Evolutionary conservation across 345 rosid species (phyloP).

Genomic region (Citrus maxima): DNA sequence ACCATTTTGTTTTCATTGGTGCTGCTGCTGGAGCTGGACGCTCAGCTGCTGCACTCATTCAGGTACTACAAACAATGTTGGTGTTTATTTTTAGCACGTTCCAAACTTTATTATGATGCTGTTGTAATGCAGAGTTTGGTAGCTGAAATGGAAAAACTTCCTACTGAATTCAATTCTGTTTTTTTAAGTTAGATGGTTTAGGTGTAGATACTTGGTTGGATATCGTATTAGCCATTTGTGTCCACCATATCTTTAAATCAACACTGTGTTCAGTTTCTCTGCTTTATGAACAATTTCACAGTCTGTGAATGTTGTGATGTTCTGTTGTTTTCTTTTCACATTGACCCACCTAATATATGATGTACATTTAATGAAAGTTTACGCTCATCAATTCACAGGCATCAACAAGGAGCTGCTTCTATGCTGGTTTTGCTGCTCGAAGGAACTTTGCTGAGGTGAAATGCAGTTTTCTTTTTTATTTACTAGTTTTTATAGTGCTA

Average conservation of each 20-base stretch:
- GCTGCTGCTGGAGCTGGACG: conserved; percentile 93
- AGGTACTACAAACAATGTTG: conserved; percentile 33
- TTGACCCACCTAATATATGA: conserved; percentile 7
- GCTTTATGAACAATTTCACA: background rate
- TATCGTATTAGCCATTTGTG: background rate
- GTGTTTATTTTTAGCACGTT: too few species aligned
- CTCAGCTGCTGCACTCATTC: conserved; percentile 92
- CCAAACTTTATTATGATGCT: background rate
- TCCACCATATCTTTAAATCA: background rate
- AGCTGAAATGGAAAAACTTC: background rate
- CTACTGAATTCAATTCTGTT: background rate
- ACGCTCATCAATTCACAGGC: conserved; percentile 44
- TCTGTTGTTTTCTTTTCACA: background rate
- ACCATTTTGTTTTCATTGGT: conserved; percentile 71
- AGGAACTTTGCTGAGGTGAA: conserved; percentile 98
- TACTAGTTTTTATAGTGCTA: background rate
- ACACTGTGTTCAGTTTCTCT: background rate
- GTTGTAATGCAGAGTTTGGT: background rate
- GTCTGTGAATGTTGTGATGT: background rate
- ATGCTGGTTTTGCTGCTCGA: conserved; percentile 99
- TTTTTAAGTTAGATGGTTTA: background rate
- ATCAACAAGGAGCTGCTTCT: conserved; percentile 91
- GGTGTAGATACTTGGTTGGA: background rate
- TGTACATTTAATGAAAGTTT: conserved; percentile 20
- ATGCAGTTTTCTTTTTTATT: conserved; percentile 10